These are phyloP conservation scores for Solanum commersonii DNA, from an alignment of 257 asterid genomes.

Conservation along the genomic window DNA sequence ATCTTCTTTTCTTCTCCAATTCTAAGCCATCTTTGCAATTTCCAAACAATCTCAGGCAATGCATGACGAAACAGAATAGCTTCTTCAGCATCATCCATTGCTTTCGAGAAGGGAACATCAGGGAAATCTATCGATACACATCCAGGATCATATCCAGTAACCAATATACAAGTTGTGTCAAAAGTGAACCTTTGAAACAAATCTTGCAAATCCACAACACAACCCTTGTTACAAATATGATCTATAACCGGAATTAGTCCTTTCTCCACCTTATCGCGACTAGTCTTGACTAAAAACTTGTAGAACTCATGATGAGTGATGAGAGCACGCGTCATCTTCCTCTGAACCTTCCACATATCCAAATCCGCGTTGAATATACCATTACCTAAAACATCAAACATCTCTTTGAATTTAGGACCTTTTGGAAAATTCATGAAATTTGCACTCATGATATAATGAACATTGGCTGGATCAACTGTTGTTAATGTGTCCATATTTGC, in stretches of 20 bases:
- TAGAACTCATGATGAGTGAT: conserved; percentile 24
- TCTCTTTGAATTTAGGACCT: conserved; percentile 39
- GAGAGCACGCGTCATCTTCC: conserved; percentile 26
- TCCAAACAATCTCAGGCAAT: conserved; percentile 32
- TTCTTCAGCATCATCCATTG: conserved; percentile 52
- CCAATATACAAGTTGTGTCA: conserved; percentile 35
- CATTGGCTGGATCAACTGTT: conserved; percentile 39
- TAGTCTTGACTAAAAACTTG: conserved; percentile 20
- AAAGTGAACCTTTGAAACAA: conserved; percentile 43
- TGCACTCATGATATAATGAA: conserved; percentile 42
- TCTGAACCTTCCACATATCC: conserved; percentile 37
- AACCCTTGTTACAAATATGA: background rate
- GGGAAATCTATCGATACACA: conserved; percentile 31
- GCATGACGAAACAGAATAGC: conserved; percentile 41
- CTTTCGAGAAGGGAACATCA: conserved; percentile 35
- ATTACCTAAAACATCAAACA: conserved; percentile 42
- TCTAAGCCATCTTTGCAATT: conserved; percentile 28
- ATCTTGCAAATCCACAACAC: conserved; percentile 36
- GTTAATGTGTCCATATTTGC: conserved; percentile 37
- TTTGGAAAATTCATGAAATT: conserved; percentile 42
- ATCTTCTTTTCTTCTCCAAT: conserved; percentile 34
- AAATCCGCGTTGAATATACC: conserved; percentile 53
- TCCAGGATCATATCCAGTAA: conserved; percentile 45
- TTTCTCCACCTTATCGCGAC: conserved; percentile 23
- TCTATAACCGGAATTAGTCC: conserved; percentile 40